Conservation (phyloP, 108 stramenopile genomes). For the Skeletonema grethae region DNA sequence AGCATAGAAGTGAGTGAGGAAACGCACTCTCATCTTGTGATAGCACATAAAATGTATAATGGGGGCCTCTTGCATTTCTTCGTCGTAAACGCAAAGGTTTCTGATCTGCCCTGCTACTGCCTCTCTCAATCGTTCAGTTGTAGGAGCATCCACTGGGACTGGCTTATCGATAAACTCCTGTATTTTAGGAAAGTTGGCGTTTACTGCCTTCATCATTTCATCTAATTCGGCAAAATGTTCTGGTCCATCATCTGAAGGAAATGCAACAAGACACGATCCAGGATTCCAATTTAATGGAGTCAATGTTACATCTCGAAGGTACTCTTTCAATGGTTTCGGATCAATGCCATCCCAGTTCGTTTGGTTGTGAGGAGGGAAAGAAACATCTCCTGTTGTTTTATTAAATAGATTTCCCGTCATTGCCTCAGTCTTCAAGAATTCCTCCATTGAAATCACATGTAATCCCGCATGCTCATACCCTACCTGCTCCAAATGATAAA, state of each 20-base stretch:
- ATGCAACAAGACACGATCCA: slow-evolving; percentile 72
- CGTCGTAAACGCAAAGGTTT: slow-evolving; percentile 75
- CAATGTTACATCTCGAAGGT: slow-evolving; percentile 48
- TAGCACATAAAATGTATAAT: slow-evolving; percentile 77
- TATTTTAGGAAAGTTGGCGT: slow-evolving; percentile 16
- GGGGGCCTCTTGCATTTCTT: slow-evolving; percentile 61
- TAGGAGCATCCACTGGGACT: slow-evolving; percentile 58
- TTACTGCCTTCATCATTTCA: slow-evolving; percentile 45
- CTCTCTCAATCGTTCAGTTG: slow-evolving; percentile 64
- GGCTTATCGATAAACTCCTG: slow-evolving; percentile 52
- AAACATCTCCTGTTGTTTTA: slow-evolving; percentile 52
- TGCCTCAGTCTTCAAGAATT: slow-evolving; percentile 64
- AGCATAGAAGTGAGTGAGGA: slow-evolving; percentile 86
- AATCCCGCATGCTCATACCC: slow-evolving; percentile 68
- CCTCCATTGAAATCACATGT: slow-evolving; percentile 76
- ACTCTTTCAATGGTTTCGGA: slow-evolving; percentile 52
- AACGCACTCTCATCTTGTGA: slow-evolving; percentile 49
- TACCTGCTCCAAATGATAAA: slow-evolving; percentile 63
- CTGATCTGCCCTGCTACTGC: slow-evolving; percentile 53
- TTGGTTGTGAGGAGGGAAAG: slow-evolving; percentile 68
- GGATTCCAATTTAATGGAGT: slow-evolving; percentile 72
- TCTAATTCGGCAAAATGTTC: slow-evolving; percentile 58
- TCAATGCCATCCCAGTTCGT: slow-evolving; percentile 74
- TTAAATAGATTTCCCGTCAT: slow-evolving; percentile 53
- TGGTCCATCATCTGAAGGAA: slow-evolving; percentile 65